These are phyloP conservation scores for Metschnikowia sp. DNA, from an alignment of 805 yeast species.

Conservation along the genomic window DNA sequence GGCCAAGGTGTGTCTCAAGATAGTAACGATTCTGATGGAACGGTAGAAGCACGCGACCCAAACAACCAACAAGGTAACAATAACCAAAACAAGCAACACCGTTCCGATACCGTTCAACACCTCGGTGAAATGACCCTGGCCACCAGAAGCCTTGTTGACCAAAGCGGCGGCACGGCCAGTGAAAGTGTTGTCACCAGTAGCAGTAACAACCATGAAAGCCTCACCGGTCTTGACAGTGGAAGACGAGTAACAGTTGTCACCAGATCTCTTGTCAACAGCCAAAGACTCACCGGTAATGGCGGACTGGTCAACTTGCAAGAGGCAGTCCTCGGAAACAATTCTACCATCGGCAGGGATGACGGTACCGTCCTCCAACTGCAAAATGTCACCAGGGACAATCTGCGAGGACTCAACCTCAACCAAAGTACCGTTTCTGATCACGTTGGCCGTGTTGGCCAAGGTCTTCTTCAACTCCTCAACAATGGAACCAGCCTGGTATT, in stretches of 20 bases:
- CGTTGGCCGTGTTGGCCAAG: conserved; percentile 83
- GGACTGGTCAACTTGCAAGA: conserved; percentile 92
- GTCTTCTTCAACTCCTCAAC: conserved; percentile 96
- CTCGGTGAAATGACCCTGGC: conserved; percentile 95
- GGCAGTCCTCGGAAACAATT: conserved; percentile 77
- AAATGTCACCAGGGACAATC: conserved; percentile 92
- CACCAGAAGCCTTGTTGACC: conserved; percentile 91
- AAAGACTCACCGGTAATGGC: conserved; percentile 97
- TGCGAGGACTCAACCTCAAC: conserved; percentile 77
- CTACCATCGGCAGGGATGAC: conserved; percentile 94
- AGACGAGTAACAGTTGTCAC: conserved; percentile 86
- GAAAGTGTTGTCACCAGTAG: conserved; percentile 93
- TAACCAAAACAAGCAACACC: conserved; percentile 81
- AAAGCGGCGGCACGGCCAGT: conserved; percentile 97
- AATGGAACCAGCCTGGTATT: conserved; percentile 97
- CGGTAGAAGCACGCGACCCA: conserved; percentile 96
- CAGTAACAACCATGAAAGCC: conserved; percentile 88
- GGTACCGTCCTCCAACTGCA: conserved; percentile 89
- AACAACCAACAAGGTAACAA: conserved; percentile 80
- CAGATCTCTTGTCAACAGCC: conserved; percentile 88
- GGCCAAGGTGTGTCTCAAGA: conserved; percentile 89
- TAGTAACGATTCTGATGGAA: conserved; percentile 78
- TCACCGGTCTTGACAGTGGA: conserved; percentile 96
- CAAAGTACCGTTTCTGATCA: conserved; percentile 77
- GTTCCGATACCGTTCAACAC: conserved; percentile 98